Evolutionary conservation across 139 green algal species (phyloP).

Genomic region (Chlorella sp.): DNA sequence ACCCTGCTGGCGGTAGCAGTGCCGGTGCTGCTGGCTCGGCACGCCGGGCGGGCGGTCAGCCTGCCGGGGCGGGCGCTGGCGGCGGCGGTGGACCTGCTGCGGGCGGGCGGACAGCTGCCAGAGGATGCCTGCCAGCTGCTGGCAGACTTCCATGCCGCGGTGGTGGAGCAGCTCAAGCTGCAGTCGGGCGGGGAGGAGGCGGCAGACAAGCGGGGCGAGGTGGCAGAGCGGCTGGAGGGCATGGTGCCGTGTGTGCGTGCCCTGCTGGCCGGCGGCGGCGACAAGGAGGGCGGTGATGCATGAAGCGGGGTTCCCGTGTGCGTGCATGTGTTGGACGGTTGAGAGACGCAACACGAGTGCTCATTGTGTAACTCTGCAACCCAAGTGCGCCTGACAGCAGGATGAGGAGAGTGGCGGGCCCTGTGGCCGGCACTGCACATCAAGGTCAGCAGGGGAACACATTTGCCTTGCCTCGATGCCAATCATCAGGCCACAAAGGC

Average conservation of each 20-base stretch:
- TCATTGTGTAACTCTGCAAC: too few relatives aligned
- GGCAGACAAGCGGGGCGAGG: not conserved
- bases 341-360: too few relatives aligned
- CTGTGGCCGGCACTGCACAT: too few relatives aligned
- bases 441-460: too few relatives aligned
- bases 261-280: constrained; percentile 1
- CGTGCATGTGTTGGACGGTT: too few relatives aligned
- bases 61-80: constrained; percentile 69
- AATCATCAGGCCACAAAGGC: too few relatives aligned
- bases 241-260: constrained; percentile 3
- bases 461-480: too few relatives aligned
- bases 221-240: not conserved
- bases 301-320: too few relatives aligned
- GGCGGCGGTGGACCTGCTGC: constrained; percentile 26
- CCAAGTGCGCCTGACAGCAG: too few relatives aligned
- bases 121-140: constrained; percentile 30
- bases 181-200: constrained; percentile 6
- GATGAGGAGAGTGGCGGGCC: too few relatives aligned
- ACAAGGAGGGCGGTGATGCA: not conserved
- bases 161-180: constrained; percentile 26
- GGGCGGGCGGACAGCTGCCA: constrained; percentile 64
- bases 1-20: constrained; percentile 71
- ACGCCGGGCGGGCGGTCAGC: constrained; percentile 46
- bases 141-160: constrained; percentile 27
- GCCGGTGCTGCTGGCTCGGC: constrained; percentile 66